phyloP scores from a whole-genome alignment of 2,329 filamentous ascomycete genomes.

The Beauveria sp. region DNA sequence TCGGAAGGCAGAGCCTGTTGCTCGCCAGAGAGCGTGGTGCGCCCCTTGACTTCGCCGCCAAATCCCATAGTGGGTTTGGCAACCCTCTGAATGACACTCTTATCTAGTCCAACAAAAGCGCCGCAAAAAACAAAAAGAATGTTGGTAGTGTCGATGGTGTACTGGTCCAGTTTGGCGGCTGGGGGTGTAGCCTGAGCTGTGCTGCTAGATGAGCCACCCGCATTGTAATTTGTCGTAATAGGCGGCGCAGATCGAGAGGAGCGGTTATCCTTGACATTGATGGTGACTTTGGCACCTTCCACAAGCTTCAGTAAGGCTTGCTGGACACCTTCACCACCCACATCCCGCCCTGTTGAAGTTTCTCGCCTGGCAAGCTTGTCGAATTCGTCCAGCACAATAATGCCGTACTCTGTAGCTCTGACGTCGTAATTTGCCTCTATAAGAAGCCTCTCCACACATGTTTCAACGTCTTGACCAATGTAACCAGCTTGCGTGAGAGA shows the following conservation, averaged over 20 bases:
- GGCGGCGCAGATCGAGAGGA: conserved; percentile 46
- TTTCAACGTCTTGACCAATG: conserved; percentile 96
- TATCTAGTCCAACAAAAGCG: conserved; percentile 88
- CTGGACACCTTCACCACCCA: conserved; percentile 92
- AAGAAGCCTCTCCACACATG: conserved; percentile 82
- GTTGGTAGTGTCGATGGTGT: conserved; percentile 83
- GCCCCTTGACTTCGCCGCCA: conserved; percentile 68
- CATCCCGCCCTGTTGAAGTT: conserved; percentile 82
- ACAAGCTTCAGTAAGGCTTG: conserved; percentile 94
- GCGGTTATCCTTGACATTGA: conserved; percentile 77
- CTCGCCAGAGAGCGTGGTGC: conserved; percentile 38
- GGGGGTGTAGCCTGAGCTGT: conserved; percentile 39
- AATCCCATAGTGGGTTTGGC: conserved; percentile 84
- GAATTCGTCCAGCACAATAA: conserved; percentile 93
- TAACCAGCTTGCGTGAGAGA: conserved; percentile 95
- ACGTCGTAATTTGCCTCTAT: conserved; percentile 88
- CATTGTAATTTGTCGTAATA: conserved; percentile 46
- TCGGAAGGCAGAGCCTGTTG: conserved; percentile 59
- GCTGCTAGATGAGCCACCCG: conserved; percentile 34
- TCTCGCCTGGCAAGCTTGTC: conserved; percentile 93
- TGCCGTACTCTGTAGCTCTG: conserved; percentile 76
- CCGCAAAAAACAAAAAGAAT: conserved; percentile 97
- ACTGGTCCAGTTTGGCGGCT: conserved; percentile 50
- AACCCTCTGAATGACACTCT: conserved; percentile 78
- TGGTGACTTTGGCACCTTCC: conserved; percentile 86